phyloP scores from a whole-genome alignment of 306 rosid species.

The Cucurbita argyrosperma region DNA sequence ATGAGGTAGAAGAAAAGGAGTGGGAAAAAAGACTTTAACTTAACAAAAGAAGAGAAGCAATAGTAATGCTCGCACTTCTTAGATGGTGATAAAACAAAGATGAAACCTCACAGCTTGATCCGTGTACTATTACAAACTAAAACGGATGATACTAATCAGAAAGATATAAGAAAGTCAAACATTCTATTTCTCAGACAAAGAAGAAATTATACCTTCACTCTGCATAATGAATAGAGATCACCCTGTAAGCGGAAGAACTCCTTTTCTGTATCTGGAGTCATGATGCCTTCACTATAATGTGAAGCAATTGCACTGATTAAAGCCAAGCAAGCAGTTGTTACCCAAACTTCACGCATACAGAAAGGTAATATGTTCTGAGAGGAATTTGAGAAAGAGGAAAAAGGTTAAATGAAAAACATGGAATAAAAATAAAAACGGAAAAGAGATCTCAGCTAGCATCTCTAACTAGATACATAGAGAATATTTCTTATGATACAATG shows the following conservation, averaged over 20 bases:
- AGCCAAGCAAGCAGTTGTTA: conserved; percentile 72
- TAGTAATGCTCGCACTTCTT: background rate
- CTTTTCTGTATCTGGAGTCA: conserved; percentile 64
- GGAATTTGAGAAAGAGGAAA: conserved; percentile 24
- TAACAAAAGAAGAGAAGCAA: background rate
- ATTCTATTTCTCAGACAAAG: conserved; percentile 9
- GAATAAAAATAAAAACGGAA: background rate
- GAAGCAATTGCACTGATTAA: conserved; percentile 60
- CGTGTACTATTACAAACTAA: conserved; percentile 10
- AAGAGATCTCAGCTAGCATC: conserved; percentile 4
- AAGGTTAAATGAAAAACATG: conserved; percentile 4
- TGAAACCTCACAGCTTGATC: background rate
- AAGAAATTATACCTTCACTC: conserved; percentile 63
- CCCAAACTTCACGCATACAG: conserved; percentile 97
- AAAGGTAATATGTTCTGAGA: conserved; percentile 75
- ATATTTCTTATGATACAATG: background rate
- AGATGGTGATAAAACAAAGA: background rate
- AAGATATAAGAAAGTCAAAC: background rate
- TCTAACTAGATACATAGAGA: conserved; percentile 13
- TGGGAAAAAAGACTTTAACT: background rate
- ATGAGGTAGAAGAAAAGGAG: background rate
- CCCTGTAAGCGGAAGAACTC: conserved; percentile 83
- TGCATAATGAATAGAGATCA: conserved; percentile 80
- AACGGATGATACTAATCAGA: conserved; percentile 2
- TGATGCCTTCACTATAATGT: conserved; percentile 50